Evolutionary conservation across 2,329 filamentous ascomycete species (phyloP), one percentile per base, ranked within the genome.

Genomic region (Endocalyx cinctus): DNA sequence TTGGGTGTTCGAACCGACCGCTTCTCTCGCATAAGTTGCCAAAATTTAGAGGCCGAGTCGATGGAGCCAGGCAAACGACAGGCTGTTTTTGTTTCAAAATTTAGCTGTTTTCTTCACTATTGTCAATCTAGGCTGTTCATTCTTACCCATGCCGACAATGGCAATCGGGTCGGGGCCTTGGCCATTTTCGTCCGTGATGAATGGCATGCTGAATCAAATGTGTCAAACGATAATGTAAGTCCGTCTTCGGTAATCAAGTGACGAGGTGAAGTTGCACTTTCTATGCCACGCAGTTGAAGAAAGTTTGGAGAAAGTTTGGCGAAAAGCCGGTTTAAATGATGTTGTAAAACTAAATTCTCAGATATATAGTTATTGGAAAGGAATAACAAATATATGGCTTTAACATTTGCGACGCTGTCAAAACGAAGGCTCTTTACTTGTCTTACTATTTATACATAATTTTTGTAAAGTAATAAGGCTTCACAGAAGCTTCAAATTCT

Each of bases 41-140:
- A 50, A 25, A 50, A 45, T 11, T 33, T 34, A 5, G 43, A 38
- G 16, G 41, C 31, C 1, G 45, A 45, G 17, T 43, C 36, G 8
- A 50, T 32, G 3, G 25, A 30, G 11, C 46, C 46, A 10, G 46
- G 46, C 10, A 50, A 35, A 14, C 40, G 46, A 31, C 46, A 49
- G 11, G 42, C 46, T 49, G 13, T 30, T 11, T 23, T 23, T 23
- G n/a, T 8, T n/a, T n/a, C 20, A 8, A n/a, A 23, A n/a, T 8
- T 23, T 23, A 23, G 20, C 20, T 23, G 8, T 8, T 23, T 23
- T 23, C 20, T 23, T 23, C 20, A 8, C n/a, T 23, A n/a, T n/a
- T 8, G 20, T 23, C n/a, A n/a, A 23, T 23, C n/a, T 23, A n/a
- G 20, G 20, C n/a, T 8, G 20, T 23, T 23, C 20, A 8, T 23